Base-by-base conservation (phyloP, 495 filamentous ascomycete genomes). In the Penicillium bovifimosum region DNA sequence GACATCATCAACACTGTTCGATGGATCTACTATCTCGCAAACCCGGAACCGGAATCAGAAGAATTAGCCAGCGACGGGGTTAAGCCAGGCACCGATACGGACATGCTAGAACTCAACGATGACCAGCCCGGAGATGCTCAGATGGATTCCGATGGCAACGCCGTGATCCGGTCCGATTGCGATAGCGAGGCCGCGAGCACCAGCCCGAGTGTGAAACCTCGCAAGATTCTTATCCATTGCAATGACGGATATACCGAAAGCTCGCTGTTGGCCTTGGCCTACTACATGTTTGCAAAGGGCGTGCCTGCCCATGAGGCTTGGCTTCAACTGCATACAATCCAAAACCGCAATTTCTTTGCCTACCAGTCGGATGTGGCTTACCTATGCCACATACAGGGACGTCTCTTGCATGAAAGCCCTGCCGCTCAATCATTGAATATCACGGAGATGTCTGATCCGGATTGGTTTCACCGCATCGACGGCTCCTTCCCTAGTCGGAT, bases 241-340 rank as follows among this genome's bases (percentile, higher is more conserved):
- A 83, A 85, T 1, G 93, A 98, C 70, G 93, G 93, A 20, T 98
- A 98, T 66, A 98, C 93, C 7, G 93, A 98, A 63, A 91, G 86
- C 8, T 88, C 92, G 1, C 71, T 97, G 46, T 76, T 98, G 4
- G 90, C 77, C 9, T 78, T 97, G 31, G 88, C 92, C 17, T 98
- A 96, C 68, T 86, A 83, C 67, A 95, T 92, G 79, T 97, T 87
- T 65, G 83, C 87, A 27, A 86, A 95, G 49, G 87, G 88, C 6
- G 74, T 86, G 8, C 83, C 92, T 0, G 81, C 87, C 0, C 85
- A 90, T 28, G 80, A 86, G 11, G 92, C 93, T 14, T 96, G 91
- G 91, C 75, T 96, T 13, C 76, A 82, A 51, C 73, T 98, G 34
- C 93, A 98, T 60, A 83, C 83, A 11, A 78, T 82, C 1, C 88